Evolutionary conservation across 108 stramenopile genomes (phyloP), one percentile per base, ranked within the genome.

Genomic region (Asterionellopsis glacialis): DNA sequence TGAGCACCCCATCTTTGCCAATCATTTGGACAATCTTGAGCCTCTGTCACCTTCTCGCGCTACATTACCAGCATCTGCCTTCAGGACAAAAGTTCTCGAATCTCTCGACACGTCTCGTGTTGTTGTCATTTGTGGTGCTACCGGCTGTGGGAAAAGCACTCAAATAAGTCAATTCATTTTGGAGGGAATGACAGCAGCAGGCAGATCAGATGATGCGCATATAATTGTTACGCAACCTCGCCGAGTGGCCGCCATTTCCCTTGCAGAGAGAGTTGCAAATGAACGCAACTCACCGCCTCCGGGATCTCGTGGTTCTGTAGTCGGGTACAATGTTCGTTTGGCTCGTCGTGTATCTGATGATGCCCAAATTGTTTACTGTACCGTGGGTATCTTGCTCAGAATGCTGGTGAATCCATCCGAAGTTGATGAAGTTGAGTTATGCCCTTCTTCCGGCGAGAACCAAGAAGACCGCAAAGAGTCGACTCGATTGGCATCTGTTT

Each of bases 151-250:
- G 18, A 90, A 94, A 58, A 73, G 69, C 11, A 92, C 89, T 41
- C 90, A 96, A 69, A 66, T 95, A 9, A 94, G 93, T 7, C 96
- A 96, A 57, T 87, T 86, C 41, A 45, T 96, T 2, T 52, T 93
- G 51, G 90, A 95, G 22, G 61, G 60, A 23, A 45, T 63, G 54
- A 54, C 64, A 39, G 61, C 72, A 23, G 21, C 18, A 40, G 57
- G 52, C 19, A n/a, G 56, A 11, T 78, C 68, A 1, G 66, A 64
- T 13, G 40, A 61, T 43, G 66, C 51, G 21, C 64, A 83, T 52
- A 82, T 86, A 54, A 56, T 95, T 49, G 91, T 94, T 1, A 94
- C 97, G 9, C 94, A 97, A 76, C 95, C 97, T 22, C 72, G 95
- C 33, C 72, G 88, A 50, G 85, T 97, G 25, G 86, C 91, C 28